phyloP scores from a whole-genome alignment of 768 basidiomycete genomes.

The Amyloporia xantha region DNA sequence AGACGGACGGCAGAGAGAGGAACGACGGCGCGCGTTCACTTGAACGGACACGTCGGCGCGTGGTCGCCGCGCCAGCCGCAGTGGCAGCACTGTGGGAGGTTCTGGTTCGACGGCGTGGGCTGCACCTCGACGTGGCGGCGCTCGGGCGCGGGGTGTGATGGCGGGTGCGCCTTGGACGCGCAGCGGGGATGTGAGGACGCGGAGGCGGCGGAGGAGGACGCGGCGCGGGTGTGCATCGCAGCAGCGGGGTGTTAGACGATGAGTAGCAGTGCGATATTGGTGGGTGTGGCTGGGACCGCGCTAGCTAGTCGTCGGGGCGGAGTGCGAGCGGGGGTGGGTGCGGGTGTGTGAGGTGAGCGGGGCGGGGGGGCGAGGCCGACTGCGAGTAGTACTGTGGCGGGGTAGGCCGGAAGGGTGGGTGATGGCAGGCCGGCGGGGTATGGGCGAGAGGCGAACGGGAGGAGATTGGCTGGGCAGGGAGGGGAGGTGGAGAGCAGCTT shows the following conservation, averaged over 20 bases:
- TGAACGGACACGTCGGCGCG: constrained; percentile 61
- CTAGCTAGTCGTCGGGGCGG: no score
- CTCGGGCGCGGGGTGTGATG: constrained; percentile 20
- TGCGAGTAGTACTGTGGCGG: constrained; percentile 1
- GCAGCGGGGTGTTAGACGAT: no score
- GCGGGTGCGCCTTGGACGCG: constrained; percentile 10
- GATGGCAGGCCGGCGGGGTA: constrained; percentile 3
- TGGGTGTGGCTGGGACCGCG: no score
- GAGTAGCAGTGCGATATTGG: no score
- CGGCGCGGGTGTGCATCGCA: constrained; percentile 4
- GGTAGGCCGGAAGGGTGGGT: constrained; percentile 3
- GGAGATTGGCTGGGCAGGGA: constrained; percentile 4
- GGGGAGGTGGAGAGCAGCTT: constrained; percentile 12
- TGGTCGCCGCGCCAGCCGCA: constrained; percentile 64
- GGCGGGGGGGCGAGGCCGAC: no score
- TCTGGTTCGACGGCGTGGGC: constrained; percentile 36
- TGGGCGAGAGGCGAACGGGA: constrained; percentile 1
- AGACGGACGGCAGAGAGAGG: constrained; percentile 6
- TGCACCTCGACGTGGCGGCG: constrained; percentile 22
- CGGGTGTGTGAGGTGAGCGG: no score
- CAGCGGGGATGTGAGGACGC: constrained; percentile 9
- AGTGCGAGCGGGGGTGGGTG: no score
- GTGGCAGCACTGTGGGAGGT: constrained; percentile 73
- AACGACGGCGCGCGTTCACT: constrained; percentile 27
- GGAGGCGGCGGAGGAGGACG: background rate